phyloP scores from a whole-genome alignment of 2,329 filamentous ascomycete genomes.

The Diaporthe capsici region DNA sequence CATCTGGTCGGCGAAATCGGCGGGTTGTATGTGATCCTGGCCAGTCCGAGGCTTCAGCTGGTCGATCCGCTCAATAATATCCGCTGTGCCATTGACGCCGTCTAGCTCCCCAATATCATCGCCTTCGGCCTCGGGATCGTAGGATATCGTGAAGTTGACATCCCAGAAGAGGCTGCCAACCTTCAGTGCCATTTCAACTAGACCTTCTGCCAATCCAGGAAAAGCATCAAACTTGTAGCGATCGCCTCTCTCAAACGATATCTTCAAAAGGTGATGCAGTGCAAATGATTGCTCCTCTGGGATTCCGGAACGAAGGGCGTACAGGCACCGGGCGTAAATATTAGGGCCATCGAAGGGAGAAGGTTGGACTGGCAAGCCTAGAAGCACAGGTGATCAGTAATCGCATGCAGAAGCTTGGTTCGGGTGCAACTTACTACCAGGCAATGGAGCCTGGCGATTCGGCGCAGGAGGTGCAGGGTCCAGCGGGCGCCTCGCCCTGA shows the following conservation, averaged over 20 bases:
- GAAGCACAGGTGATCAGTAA: conserved; percentile 15
- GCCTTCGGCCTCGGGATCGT: conserved; percentile 68
- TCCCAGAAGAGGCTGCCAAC: conserved; percentile 85
- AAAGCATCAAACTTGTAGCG: conserved; percentile 97
- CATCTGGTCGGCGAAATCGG: conserved; percentile 78
- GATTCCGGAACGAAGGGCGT: conserved; percentile 85
- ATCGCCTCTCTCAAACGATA: conserved; percentile 93
- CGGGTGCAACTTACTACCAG: conserved; percentile 71
- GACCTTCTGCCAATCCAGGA: conserved; percentile 86
- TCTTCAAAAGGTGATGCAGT: conserved; percentile 93
- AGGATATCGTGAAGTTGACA: conserved; percentile 84
- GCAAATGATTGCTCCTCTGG: conserved; percentile 91
- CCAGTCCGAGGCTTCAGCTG: conserved; percentile 72
- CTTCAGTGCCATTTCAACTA: conserved; percentile 87
- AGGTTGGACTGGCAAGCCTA: conserved; percentile 44
- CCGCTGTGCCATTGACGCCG: conserved; percentile 77
- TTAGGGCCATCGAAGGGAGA: conserved; percentile 79
- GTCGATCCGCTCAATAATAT: conserved; percentile 80
- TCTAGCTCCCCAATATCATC: conserved; percentile 63
- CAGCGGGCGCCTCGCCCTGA: conserved; percentile 65
- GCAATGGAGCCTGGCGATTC: conserved; percentile 52
- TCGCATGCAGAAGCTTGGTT: too few species aligned
- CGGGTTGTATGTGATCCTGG: conserved; percentile 79
- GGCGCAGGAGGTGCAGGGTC: conserved; percentile 27
- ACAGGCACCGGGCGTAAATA: conserved; percentile 90